These are phyloP conservation scores for Pseudogymnoascus sp. DNA, from an alignment of 2,329 filamentous ascomycete genomes.

Conservation along the genomic window DNA sequence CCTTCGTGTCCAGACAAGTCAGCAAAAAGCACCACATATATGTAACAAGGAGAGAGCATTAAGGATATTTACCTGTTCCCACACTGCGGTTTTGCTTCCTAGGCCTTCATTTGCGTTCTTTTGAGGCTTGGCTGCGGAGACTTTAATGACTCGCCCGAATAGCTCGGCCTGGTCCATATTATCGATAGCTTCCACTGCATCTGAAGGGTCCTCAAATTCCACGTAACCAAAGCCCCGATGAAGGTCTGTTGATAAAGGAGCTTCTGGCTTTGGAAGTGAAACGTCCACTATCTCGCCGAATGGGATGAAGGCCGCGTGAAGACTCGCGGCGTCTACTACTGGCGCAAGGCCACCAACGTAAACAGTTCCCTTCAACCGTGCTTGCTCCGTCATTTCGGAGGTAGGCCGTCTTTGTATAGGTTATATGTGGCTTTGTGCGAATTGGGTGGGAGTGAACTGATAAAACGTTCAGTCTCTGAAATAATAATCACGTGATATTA, in stretches of 20 bases:
- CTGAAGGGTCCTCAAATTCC: slow-evolving; percentile 77
- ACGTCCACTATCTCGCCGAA: slow-evolving; percentile 95
- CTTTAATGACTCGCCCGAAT: slow-evolving; percentile 85
- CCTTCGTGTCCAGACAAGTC: slow-evolving; percentile 44
- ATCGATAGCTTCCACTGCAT: slow-evolving; percentile 92
- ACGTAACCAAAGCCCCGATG: slow-evolving; percentile 96
- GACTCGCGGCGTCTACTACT: slow-evolving; percentile 62
- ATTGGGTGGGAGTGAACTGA: slow-evolving; percentile 1
- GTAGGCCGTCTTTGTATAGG: not conserved
- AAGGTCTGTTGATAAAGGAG: slow-evolving; percentile 65
- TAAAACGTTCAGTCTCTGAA: not conserved
- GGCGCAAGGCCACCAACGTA: slow-evolving; percentile 85
- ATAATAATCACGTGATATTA: not conserved
- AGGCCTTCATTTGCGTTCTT: slow-evolving; percentile 82
- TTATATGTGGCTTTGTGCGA: not conserved
- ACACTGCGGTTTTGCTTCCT: slow-evolving; percentile 87
- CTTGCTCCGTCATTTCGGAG: slow-evolving; percentile 66
- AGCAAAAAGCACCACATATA: slow-evolving; percentile 13
- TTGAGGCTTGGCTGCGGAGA: slow-evolving; percentile 83
- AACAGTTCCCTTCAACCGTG: slow-evolving; percentile 82
- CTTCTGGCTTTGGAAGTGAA: slow-evolving; percentile 79
- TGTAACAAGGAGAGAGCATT: slow-evolving; percentile 5
- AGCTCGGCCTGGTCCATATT: slow-evolving; percentile 98
- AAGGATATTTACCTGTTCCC: slow-evolving; percentile 72
- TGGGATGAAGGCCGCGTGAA: slow-evolving; percentile 89